phyloP scores from a whole-genome alignment of 441 rosid genomes.

The Populus trichocarpa region DNA sequence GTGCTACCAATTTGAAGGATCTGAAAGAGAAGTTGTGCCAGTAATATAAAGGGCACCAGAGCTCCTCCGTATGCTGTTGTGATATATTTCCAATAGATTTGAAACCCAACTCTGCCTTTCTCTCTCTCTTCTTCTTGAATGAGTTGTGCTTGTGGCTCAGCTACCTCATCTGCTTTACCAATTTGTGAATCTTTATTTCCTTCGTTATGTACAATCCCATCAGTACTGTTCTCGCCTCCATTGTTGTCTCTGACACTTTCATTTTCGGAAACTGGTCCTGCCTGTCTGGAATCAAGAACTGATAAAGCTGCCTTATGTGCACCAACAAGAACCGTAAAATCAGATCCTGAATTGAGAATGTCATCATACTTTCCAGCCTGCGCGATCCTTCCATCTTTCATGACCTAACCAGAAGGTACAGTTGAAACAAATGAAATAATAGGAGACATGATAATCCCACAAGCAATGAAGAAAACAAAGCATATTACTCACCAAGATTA shows the following conservation, averaged over 20 bases:
- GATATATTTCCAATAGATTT: conserved; percentile 73
- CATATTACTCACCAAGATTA: conserved; percentile 53
- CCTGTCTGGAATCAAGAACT: conserved; percentile 41
- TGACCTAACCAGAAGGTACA: too few species aligned
- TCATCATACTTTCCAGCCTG: conserved; percentile 66
- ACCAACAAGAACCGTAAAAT: conserved; percentile 80
- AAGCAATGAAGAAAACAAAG: neutral
- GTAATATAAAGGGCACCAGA: conserved; percentile 14
- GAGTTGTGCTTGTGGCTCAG: conserved; percentile 56
- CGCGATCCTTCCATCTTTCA: too few species aligned
- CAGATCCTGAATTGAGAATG: conserved; percentile 64
- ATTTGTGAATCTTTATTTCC: conserved; percentile 35
- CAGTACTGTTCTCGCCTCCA: too few species aligned
- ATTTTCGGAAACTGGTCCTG: conserved; percentile 19
- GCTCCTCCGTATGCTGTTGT: conserved; percentile 84
- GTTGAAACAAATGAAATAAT: neutral
- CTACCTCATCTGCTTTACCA: conserved; percentile 34
- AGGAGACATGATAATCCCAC: neutral
- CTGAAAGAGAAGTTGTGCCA: too few species aligned
- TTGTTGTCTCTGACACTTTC: too few species aligned
- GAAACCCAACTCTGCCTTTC: conserved; percentile 74
- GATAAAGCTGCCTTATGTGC: conserved; percentile 76
- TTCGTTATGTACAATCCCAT: too few species aligned
- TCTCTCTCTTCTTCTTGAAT: conserved; percentile 95
- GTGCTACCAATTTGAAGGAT: conserved; percentile 44